Evolutionary conservation across 495 filamentous ascomycete genomes (phyloP).

Genomic region (Penicillium longicatenatum): DNA sequence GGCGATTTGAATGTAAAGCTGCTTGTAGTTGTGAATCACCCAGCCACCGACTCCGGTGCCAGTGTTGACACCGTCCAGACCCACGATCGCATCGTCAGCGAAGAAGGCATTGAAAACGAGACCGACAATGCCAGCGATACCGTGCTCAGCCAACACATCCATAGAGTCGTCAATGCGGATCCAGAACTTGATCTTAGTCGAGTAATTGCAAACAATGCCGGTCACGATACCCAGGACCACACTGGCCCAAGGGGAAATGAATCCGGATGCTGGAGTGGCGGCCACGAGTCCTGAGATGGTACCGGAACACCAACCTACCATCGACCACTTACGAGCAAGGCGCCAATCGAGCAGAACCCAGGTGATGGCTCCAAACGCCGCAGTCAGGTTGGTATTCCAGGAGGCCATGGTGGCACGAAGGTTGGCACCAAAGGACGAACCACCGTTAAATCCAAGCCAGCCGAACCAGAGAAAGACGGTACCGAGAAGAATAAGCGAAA

Average conservation of each 20-base stretch:
- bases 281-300: constrained; percentile 88
- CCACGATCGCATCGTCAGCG: constrained; percentile 84
- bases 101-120: constrained; percentile 93
- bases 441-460: constrained; percentile 98
- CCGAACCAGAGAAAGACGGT: constrained; percentile 98
- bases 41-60: constrained; percentile 73
- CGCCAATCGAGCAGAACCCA: constrained; percentile 95
- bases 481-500: constrained; percentile 93
- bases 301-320: constrained; percentile 98
- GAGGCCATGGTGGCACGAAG: constrained; percentile 93
- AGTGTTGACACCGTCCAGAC: constrained; percentile 90
- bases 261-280: constrained; percentile 85
- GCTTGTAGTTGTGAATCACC: constrained; percentile 84
- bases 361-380: constrained; percentile 81
- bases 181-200: constrained; percentile 97
- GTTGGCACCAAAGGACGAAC: constrained; percentile 95
- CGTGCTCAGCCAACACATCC: constrained; percentile 99
- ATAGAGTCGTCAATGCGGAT: constrained; percentile 93
- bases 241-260: constrained; percentile 87
- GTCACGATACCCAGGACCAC: constrained; percentile 83
- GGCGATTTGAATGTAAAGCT: constrained; percentile 89
- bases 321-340: constrained; percentile 95
- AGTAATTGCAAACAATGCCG: constrained; percentile 87
- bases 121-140: constrained; percentile 88
- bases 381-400: constrained; percentile 95